Evolutionary conservation across 352 stramenopile genomes (phyloP), one percentile per base, ranked within the genome.

Genomic region (Globisporangium abappressorium): DNA sequence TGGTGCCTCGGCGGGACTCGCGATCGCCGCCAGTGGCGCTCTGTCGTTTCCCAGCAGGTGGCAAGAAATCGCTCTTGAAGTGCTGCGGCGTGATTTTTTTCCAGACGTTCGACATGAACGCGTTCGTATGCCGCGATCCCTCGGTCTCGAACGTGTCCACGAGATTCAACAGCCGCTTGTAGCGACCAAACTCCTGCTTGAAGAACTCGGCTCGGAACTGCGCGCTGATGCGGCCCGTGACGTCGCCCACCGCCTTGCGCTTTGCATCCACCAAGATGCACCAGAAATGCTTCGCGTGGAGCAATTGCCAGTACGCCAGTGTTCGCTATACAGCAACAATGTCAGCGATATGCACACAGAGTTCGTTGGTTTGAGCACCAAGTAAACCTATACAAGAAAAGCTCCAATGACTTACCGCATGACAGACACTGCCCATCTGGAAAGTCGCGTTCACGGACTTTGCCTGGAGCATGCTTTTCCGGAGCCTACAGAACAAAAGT

Each of bases 231-330:
- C 80, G 77, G 1, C 82, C 85, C 0, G 70, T 76, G 15, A 64
- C 72, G 62, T 88, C 76, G 0, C 76, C 64, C 65, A 41, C 73
- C 47, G 81, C 66, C 15, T 76, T 77, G 20, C 75, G 69, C 69
- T 92, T 92, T 11, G 80, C 81, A 38, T 92, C 82, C 33, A 95
- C 75, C 2, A 94, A n/a, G 18, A 79, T 78, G 8, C 81, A 90
- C 84, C 83, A 92, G 54, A 92, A 92, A 20, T 81, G 84, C 63
- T 95, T 95, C 34, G 87, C 83, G 36, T 95, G 87, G 7, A 92
- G 75, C 34, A 95, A 49, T 51, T 93, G 80, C 87, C 87, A 95
- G 65, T 87, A 95, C 3, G 75, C 77, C 34, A 94, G 67, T 5
- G 81, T 90, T 26, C 87, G 81, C 87, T 95, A 26, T 57, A 69